Evolutionary conservation across 805 yeast species (phyloP).

Genomic region (Yarrowia divulgata): DNA sequence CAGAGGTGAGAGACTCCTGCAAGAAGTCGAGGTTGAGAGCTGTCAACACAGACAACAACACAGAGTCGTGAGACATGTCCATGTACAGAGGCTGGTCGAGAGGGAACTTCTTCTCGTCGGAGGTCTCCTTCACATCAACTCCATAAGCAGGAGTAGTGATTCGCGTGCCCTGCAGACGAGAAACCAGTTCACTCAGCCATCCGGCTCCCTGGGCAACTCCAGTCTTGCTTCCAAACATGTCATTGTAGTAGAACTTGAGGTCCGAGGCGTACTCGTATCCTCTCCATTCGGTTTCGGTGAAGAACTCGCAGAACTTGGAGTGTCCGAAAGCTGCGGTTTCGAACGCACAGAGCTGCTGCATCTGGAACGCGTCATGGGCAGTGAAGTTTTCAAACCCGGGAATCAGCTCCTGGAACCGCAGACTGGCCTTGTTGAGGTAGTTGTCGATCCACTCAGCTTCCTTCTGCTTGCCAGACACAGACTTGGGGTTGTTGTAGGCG

Average conservation of each 20-base stretch:
- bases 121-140: conserved; percentile 56
- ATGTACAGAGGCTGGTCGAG: conserved; percentile 63
- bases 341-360: conserved; percentile 74
- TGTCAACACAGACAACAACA: conserved; percentile 64
- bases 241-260: conserved; percentile 63
- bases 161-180: conserved; percentile 58
- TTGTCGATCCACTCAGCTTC: conserved; percentile 51
- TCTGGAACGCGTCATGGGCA: conserved; percentile 57
- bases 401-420: conserved; percentile 63
- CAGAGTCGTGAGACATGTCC: conserved; percentile 79
- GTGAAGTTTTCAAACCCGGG: conserved; percentile 61
- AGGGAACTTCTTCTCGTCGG: conserved; percentile 50
- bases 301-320: conserved; percentile 70
- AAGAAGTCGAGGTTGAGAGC: conserved; percentile 63
- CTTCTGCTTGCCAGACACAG: conserved; percentile 46
- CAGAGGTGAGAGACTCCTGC: conserved; percentile 56
- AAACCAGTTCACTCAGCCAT: conserved; percentile 55
- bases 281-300: conserved; percentile 72
- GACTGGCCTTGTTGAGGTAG: conserved; percentile 62
- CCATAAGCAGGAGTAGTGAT: conserved; percentile 60
- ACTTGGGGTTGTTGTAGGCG: conserved; percentile 45
- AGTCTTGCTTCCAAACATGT: conserved; percentile 66
- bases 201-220: conserved; percentile 68
- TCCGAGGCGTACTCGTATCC: conserved; percentile 68
- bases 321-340: conserved; percentile 74